Base-by-base conservation (phyloP, 1,284 basidiomycete species). In the Apiotrichum porosum region DNA sequence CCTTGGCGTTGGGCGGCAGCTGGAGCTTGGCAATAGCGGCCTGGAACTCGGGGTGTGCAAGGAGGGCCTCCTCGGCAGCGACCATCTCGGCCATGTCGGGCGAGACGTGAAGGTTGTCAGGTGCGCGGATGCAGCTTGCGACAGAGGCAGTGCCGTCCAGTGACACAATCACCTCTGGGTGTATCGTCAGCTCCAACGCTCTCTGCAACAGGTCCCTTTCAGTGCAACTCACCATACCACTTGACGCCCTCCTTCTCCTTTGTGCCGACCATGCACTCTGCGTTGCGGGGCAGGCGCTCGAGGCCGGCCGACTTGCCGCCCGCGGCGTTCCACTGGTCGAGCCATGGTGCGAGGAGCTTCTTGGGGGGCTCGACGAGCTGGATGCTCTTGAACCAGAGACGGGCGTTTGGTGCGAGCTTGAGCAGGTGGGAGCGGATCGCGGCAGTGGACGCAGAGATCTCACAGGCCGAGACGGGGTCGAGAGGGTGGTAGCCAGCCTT, bases 401-500 rank as follows among this genome's bases (percentile, higher is more conserved):
- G 47, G 30, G 19, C 28, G 9, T 9, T 9, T 6, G 26, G 26
- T 12, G 26, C 26, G 8, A 12, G 6, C 19, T 33, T 22, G n/a
- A 24, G 21, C 22, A 40, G 31, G 23, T 40, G 30, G 12, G 31
- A 15, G 42, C 50, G 52, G 41, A 54, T 49, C 19, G 52, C 47
- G 22, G 26, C 18, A 24, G 61, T 59, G 12, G 63, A 60, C 22
- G 49, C 44, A 9, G 35, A 33, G 49, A 74, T 68, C 60, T 76
- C 75, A 6, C 38, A 48, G 4, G 63, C 52, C 14, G 60, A 59
- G 38, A 75, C 62, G 5, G 73, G 69, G 57, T 76, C 74, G 51
- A 75, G 68, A 3, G 75, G 75, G 58, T 76, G 75, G 39, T 37
- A 41, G 33, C 43, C 35, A 15, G 34, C 37, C 23, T 42, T 37